Base-by-base conservation (phyloP, 2,329 filamentous ascomycete genomes). In the Diplocarpon mali region DNA sequence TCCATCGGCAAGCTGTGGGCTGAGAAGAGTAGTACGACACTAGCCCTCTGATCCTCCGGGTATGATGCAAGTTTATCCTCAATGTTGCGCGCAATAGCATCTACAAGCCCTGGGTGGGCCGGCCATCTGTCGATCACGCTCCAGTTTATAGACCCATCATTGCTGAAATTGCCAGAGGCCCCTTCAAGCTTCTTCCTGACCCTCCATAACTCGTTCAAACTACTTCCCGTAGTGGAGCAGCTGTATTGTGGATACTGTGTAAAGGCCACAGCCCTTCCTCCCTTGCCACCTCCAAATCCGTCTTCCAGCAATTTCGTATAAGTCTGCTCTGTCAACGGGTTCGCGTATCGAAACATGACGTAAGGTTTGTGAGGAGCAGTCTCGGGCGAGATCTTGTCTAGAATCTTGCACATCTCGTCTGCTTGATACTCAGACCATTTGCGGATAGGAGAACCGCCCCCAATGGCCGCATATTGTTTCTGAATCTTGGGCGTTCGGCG, bases 241-340 rank as follows among this genome's bases (percentile, higher is more conserved):
- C 87, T 95, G 66, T 98, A 98, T 64, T 98, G 92, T 2, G 92
- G 92, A 59, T 98, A 98, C 65, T 98, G 92, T 24, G 90, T 95
- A 61, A 98, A 98, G 1, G 92, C 92, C 4, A 98, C 88, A 1
- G 93, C 92, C 47, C 92, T 77, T 2, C 90, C 90, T n/a, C 89
- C 89, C 49, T 79, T 86, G 4, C 90, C 89, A 42, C 80, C 78
- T 10, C 89, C 90, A 61, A 96, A 95, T 0, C 92, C 92, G 62
- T 98, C 92, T 7, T 78, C 79, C 17, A 98, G 68, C 52, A 98
- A 66, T 57, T 78, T 75, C 43, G 76, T 72, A 63, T 98, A 96
- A 78, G 89, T 95, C 56, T 94, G 80, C 67, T 96, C 92, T 2
- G 92, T 98, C 60, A 98, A 66, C 1, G 92, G 92, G 50, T 89